These are phyloP conservation scores for Drechslera avenae DNA, from an alignment of 2,329 filamentous ascomycete genomes.

Conservation along the genomic window DNA sequence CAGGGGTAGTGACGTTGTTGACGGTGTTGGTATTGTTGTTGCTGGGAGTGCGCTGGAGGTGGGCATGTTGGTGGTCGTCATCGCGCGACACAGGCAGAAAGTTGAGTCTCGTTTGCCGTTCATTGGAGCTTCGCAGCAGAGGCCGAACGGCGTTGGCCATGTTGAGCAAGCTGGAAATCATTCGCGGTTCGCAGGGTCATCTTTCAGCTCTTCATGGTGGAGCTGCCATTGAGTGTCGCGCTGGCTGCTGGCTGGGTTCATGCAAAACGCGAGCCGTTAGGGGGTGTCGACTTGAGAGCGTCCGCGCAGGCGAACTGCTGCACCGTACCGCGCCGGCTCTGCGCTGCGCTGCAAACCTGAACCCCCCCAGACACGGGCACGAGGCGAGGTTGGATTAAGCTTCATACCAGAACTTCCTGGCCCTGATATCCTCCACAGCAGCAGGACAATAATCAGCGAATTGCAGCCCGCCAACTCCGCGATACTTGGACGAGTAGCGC, in stretches of 20 bases:
- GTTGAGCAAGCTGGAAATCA: slow-evolving; percentile 18
- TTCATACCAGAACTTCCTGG: slow-evolving; percentile 15
- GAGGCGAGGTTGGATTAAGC: slow-evolving; percentile 21
- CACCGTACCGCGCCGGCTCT: slow-evolving; percentile 7
- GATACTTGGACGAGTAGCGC: slow-evolving; percentile 20
- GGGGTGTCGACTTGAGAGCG: slow-evolving; percentile 34
- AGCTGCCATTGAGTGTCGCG: slow-evolving; percentile 41
- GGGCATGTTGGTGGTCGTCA: slow-evolving; percentile 27
- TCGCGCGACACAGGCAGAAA: slow-evolving; percentile 38
- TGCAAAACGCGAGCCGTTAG: slow-evolving; percentile 37
- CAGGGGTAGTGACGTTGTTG: slow-evolving; percentile 25
- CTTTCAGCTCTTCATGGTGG: slow-evolving; percentile 27
- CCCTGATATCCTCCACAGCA: slow-evolving; percentile 11
- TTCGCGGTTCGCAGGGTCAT: slow-evolving; percentile 36
- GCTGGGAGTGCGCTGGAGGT: slow-evolving; percentile 10
- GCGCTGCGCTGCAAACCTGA: slow-evolving; percentile 6
- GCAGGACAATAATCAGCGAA: slow-evolving; percentile 18
- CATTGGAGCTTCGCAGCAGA: slow-evolving; percentile 39
- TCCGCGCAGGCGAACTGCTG: slow-evolving; percentile 29
- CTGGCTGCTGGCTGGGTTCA: slow-evolving; percentile 30
- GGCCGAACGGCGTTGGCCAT: slow-evolving; percentile 38
- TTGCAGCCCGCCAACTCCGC: slow-evolving; percentile 23
- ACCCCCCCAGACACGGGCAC: slow-evolving; percentile 10
- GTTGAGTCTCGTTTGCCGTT: slow-evolving; percentile 39
- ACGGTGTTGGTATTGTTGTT: slow-evolving; percentile 18